Conservation (phyloP, 1,284 basidiomycete species). For the Marasmius sp. region DNA sequence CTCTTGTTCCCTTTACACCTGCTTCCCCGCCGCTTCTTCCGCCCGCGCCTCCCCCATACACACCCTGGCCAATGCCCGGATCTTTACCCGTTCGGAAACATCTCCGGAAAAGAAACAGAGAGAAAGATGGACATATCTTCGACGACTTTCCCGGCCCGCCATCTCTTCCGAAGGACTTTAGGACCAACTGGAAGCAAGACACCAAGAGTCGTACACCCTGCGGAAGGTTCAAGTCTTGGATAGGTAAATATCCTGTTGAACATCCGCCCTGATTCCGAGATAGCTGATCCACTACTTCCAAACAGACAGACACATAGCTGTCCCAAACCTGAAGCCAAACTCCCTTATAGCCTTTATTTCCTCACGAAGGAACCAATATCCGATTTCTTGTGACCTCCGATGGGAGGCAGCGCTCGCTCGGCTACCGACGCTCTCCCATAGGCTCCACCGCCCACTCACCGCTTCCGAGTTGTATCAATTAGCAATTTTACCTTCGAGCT, state of each 20-base stretch:
- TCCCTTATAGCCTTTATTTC: not conserved
- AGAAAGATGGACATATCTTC: too few relatives aligned
- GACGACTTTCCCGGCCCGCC: not conserved
- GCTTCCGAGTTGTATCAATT: not conserved
- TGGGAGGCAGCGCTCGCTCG: not conserved
- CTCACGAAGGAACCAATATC: not conserved
- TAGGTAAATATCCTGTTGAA: not conserved
- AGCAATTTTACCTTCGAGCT: not conserved
- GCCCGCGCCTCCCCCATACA: too few relatives aligned
- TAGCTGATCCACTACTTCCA: not conserved
- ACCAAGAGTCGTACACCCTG: not conserved
- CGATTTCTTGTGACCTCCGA: not conserved
- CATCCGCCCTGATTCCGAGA: not conserved
- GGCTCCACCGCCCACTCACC: not conserved
- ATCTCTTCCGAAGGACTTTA: not conserved
- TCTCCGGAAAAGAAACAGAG: too few relatives aligned
- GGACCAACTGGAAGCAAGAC: not conserved
- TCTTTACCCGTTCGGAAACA: too few relatives aligned
- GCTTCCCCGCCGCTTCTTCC: too few relatives aligned
- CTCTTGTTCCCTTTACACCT: too few relatives aligned
- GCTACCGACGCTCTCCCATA: not conserved
- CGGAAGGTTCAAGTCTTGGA: not conserved
- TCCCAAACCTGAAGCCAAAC: not conserved
- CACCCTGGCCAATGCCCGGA: too few relatives aligned
- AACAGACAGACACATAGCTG: not conserved